Evolutionary conservation across 2,329 filamentous ascomycete species (phyloP), one percentile per base, ranked within the genome.

Genomic region (Aspergillus texensis): DNA sequence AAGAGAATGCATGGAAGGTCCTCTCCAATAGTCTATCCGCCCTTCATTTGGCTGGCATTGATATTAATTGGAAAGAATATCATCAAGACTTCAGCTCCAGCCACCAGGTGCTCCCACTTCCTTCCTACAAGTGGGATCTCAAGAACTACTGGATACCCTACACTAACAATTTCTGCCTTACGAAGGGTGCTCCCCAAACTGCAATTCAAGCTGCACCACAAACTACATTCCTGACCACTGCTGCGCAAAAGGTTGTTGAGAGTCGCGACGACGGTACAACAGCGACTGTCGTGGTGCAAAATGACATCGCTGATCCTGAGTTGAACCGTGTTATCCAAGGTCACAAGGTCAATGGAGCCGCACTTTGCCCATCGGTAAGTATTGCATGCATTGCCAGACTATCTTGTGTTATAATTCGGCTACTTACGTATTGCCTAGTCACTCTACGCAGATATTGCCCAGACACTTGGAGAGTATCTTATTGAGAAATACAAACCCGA

Each of bases 81-180:
- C 88, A 91, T 76, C 81, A 83, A 50, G 83, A 87, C 59, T 90
- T 88, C 74, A 84, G 86, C 68, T 73, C 79, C 43, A 82, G 82
- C 1, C 84, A 89, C 48, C 80, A 85, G 48, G 79, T 92, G 19
- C 78, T 91, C n/a, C 80, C 85, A n/a, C 79, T 93, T 4, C 89
- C 89, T 2, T 83, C 84, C 0, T 93, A 92, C 73, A 83, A 83
- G 0, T 93, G 89, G 73, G 88, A 92, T 73, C 80, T 86, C 66
- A 91, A 92, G 81, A 87, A 86, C 68, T 91, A 92, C 77, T 91
- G 89, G 89, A 83, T 91, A 19, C 86, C 88, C 72, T 91, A 91
- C 74, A 82, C 84, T 66, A 89, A 91, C 67, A 88, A 93, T 75
- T 93, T 89, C 88, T 86, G 83, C 53, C 78, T 92, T 36, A 88